A percentile compares a stretch with the other conserved stretches of the same genome.
Evolutionary conservation across 2,329 filamentous ascomycete genomes (phyloP).

Genomic region (Aureobasidium sp.): DNA sequence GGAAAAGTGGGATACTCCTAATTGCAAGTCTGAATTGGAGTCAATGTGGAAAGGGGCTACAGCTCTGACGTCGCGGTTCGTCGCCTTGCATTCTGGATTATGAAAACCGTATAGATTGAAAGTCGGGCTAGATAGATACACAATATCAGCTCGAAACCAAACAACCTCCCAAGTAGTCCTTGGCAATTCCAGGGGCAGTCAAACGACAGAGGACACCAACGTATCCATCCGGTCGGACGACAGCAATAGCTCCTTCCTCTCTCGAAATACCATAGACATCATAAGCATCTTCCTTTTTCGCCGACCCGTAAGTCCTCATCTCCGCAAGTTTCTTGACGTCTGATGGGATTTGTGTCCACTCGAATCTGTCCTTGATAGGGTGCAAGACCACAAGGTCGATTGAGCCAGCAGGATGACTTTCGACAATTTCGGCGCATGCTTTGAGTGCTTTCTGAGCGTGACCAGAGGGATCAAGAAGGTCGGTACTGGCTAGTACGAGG

Average conservation of each 20-base stretch:
- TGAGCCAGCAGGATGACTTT: constrained; percentile 14
- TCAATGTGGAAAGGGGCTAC: too few species aligned
- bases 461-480: constrained; percentile 19
- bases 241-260: constrained; percentile 49
- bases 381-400: constrained; percentile 21
- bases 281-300: constrained; percentile 34
- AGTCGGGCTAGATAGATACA: background rate
- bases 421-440: constrained; percentile 17
- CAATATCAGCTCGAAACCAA: background rate
- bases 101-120: background rate
- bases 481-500: constrained; percentile 19
- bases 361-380: constrained; percentile 17
- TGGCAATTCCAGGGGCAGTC: background rate
- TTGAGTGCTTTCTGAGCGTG: constrained; percentile 16
- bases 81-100: background rate
- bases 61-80: too few species aligned
- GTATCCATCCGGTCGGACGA: constrained; percentile 60
- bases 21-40: too few species aligned
- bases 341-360: constrained; percentile 21
- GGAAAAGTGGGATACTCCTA: too few species aligned
- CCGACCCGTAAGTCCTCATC: constrained; percentile 20
- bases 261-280: constrained; percentile 51
- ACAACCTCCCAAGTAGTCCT: background rate
- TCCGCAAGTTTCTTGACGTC: constrained; percentile 19
- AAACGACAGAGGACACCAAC: constrained; percentile 31